These are phyloP conservation scores for Nidula niveotomentosa DNA, from an alignment of 1,284 basidiomycete genomes.

Conservation along the genomic window DNA sequence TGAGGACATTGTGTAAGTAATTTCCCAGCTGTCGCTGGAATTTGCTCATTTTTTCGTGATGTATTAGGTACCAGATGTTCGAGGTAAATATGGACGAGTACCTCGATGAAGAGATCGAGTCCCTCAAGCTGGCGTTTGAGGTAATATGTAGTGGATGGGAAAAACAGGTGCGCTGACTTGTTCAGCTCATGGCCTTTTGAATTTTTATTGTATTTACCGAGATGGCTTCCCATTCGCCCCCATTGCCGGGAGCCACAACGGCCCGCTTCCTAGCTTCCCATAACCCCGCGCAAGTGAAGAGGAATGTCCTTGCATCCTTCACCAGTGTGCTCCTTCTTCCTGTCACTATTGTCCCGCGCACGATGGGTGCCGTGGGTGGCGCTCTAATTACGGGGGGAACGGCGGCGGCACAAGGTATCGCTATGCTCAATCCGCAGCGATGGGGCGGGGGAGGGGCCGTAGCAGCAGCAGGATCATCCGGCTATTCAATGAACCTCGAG, in stretches of 20 bases:
- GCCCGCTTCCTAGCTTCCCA: slow-evolving; percentile 77
- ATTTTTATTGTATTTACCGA: too few relatives aligned
- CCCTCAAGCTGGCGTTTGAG: slow-evolving; percentile 75
- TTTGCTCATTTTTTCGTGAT: slow-evolving; percentile 10
- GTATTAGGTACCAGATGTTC: slow-evolving; percentile 85
- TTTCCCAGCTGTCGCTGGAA: too few relatives aligned
- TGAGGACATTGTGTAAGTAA: slow-evolving; percentile 84
- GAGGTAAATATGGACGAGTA: slow-evolving; percentile 97
- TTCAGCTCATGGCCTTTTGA: too few relatives aligned
- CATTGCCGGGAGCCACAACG: slow-evolving; percentile 33
- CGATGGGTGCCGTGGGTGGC: slow-evolving; percentile 78
- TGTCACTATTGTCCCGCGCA: slow-evolving; percentile 94
- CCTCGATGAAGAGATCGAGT: slow-evolving; percentile 90
- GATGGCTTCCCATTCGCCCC: slow-evolving; percentile 19
- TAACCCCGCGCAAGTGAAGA: slow-evolving; percentile 91
- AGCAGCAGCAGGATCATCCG: slow-evolving; percentile 15
- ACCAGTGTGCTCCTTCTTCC: slow-evolving; percentile 88
- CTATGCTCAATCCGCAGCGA: slow-evolving; percentile 85
- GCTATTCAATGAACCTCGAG: slow-evolving; percentile 40
- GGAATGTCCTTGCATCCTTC: slow-evolving; percentile 91
- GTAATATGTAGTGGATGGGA: slow-evolving; percentile 83
- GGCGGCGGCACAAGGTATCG: slow-evolving; percentile 81
- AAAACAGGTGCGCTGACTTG: slow-evolving; percentile 51
- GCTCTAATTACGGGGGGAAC: slow-evolving; percentile 69
- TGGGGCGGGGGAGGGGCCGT: slow-evolving; percentile 52